Base-by-base conservation (phyloP, 495 filamentous ascomycete genomes). In the Symbiotaphrina buchneri region DNA sequence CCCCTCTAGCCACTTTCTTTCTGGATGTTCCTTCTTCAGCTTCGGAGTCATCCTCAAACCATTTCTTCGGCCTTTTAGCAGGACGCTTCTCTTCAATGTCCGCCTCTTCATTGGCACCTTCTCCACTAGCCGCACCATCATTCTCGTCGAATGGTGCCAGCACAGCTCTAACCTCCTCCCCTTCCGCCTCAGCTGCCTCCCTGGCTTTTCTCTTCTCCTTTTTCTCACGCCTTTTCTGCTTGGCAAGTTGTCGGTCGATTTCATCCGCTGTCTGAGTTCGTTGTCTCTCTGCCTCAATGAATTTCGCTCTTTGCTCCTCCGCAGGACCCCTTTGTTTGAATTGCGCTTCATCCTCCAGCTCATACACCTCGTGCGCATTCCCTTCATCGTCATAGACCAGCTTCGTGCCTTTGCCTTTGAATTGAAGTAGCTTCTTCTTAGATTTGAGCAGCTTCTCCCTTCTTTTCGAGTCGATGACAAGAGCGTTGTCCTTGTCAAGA, bases 331-430 rank as follows among this genome's bases (percentile, higher is more conserved):
- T 59, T 19, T 63, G 62, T 30, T 59, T 59, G 59, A 95, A 95
- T 29, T 65, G 59, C 0, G 68, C 71, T 47, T 92, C 79, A 49
- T 74, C 64, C 43, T 87, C 71, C 41, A 95, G 67, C 44, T 87
- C 76, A 56, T 95, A 93, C 4, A 87, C 32, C 32, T 76, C 64
- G 48, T 85, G 83, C 1, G 82, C 57, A 30, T 65, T 65, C 36
- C 85, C 87, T 6, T 94, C 81, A 34, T 92, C 83, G 53, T 99
- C 90, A 48, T 79, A 99, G 27, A 93, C 56, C 4, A 94, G 52
- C 41, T 80, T 90, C 27, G 61, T 71, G 23, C 78, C 78, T 47
- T 74, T 75, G 42, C 74, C 73, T 51, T 83, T 90, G 49, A 75
- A 71, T 47, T 92, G 87, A 37, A 73, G 61, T 16, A 93, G 58